Base-by-base conservation (phyloP, 2,329 filamentous ascomycete genomes). In the Fusarium sp. region DNA sequence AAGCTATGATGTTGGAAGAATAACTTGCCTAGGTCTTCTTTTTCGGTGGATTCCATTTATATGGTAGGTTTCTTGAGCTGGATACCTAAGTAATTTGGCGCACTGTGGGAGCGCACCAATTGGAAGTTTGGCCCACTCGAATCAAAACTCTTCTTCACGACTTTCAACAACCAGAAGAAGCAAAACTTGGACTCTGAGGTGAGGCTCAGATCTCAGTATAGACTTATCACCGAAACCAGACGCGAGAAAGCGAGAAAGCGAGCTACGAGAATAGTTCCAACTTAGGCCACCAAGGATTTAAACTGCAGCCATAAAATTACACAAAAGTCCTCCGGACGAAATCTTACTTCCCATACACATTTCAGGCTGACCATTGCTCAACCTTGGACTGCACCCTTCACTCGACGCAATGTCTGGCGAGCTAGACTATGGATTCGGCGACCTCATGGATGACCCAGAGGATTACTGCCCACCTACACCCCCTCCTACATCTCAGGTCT, bases 381-480 rank as follows among this genome's bases (percentile, higher is more conserved):
- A n/a, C 28, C 36, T 68, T 38, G 30, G 26, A 35, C 7, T 39
- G 16, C 54, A 22, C 35, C 44, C 39, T 28, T 30, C 55, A 64
- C 39, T 28, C n/a, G 31, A 30, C 20, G 51, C 56, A 51, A 82
- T 82, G 79, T 78, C 80, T 28, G 75, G 81, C 55, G 80, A 82
- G 41, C 80, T 81, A 38, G 80, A 82, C 67, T 83, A 82, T 57
- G 78, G 77, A 42, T 81, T 80, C 24, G 83, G 79, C 65, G 84
- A 84, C 78, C 85, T 97, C 73, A 97, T 98, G 85, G 84, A 92
- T 60, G 95, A 97, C 73, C 95, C 95, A 12, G 88, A 90, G 61
- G 93, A 90, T 78, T 98, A 89, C 85, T 96, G 94, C 79, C 89
- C 92, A 51, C 91, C 94, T 2, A 91, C 94, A 51, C 93, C 93